These are phyloP conservation scores for Moricandia moricandioides DNA, from an alignment of 345 rosid species.

Conservation along the genomic window DNA sequence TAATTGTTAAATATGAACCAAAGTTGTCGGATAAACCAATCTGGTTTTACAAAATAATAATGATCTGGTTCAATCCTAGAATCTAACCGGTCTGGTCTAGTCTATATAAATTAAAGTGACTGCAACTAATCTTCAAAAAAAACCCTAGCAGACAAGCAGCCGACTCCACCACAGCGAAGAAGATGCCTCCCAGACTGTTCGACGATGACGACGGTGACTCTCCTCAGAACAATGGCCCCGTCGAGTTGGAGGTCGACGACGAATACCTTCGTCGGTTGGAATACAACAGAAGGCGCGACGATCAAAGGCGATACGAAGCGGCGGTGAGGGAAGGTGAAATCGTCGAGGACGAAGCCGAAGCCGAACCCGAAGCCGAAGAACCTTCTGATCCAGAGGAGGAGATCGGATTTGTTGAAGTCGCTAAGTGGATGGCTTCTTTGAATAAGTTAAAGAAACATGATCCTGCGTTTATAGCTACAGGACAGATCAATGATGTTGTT, in stretches of 20 bases:
- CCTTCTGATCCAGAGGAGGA: conserved; percentile 34
- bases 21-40: background rate
- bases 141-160: conserved; percentile 7
- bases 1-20: too few relatives aligned
- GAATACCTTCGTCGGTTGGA: conserved; percentile 53
- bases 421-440: conserved; percentile 37
- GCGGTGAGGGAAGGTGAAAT: conserved; percentile 45
- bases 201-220: conserved; percentile 40
- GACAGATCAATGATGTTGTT: conserved; percentile 27
- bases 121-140: background rate
- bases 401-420: background rate
- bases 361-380: conserved; percentile 24
- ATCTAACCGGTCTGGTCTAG: background rate
- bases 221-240: conserved; percentile 28
- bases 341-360: conserved; percentile 21
- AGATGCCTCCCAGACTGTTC: conserved; percentile 45
- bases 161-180: background rate
- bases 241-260: conserved; percentile 53
- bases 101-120: background rate
- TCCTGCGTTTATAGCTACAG: conserved; percentile 49
- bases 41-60: background rate
- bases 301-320: conserved; percentile 54
- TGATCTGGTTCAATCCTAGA: background rate
- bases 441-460: conserved; percentile 51
- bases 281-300: conserved; percentile 68